Evolutionary conservation across 441 rosid species (phyloP).

Genomic region (Croton setiger): DNA sequence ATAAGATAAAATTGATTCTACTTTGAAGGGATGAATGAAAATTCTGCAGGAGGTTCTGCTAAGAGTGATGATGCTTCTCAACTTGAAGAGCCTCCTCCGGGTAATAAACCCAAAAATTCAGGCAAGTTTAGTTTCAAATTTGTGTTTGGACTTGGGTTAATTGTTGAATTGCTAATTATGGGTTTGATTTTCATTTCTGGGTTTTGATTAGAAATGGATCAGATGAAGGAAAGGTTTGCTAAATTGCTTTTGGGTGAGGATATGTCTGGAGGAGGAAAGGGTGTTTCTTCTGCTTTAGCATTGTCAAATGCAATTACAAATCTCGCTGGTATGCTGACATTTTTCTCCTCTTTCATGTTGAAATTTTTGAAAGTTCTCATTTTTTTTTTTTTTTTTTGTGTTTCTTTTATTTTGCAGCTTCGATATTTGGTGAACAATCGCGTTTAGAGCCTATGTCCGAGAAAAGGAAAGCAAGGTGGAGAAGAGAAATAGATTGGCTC

Average conservation of each 20-base stretch:
- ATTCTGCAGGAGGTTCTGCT: slow-evolving; percentile 14
- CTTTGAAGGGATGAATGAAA: slow-evolving; percentile 41
- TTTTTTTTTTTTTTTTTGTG: neutral
- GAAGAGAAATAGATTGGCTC: slow-evolving; percentile 78
- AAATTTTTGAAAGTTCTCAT: neutral
- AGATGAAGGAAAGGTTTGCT: slow-evolving; percentile 81
- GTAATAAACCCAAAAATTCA: no score
- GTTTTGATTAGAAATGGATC: slow-evolving; percentile 55
- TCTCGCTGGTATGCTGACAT: slow-evolving; percentile 59
- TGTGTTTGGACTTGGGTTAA: neutral
- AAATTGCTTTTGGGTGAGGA: slow-evolving; percentile 93
- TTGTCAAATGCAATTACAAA: slow-evolving; percentile 92
- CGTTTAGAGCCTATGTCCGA: slow-evolving; percentile 79
- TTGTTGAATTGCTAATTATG: neutral
- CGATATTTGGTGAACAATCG: slow-evolving; percentile 80
- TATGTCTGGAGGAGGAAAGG: slow-evolving; percentile 98
- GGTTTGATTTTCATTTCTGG: neutral
- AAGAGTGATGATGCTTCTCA: slow-evolving; percentile 41
- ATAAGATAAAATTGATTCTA: slow-evolving; percentile 44
- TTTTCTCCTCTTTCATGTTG: neutral
- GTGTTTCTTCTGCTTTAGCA: slow-evolving; percentile 94
- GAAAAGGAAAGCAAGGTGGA: slow-evolving; percentile 78
- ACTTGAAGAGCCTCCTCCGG: slow-evolving; percentile 26
- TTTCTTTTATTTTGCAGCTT: slow-evolving; percentile 39
- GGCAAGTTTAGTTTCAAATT: slow-evolving; percentile 28